A percentile compares a stretch with the other conserved stretches of the same genome.
These are phyloP conservation scores for Suhomyces panamericanus DNA, from an alignment of 1,139 yeast species.

Conservation along the genomic window DNA sequence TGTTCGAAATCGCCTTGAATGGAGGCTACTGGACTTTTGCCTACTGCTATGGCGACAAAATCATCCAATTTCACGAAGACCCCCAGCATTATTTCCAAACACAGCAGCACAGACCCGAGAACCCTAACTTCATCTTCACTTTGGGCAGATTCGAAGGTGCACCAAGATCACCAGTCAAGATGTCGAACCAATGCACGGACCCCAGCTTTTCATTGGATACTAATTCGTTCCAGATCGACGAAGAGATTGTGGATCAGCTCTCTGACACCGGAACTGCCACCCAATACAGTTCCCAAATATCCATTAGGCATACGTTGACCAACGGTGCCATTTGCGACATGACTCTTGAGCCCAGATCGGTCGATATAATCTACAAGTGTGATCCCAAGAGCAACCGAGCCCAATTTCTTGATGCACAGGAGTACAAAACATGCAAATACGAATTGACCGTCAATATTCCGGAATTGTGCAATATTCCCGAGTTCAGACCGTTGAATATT, in stretches of 20 bases:
- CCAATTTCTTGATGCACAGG: slow-evolving; percentile 49
- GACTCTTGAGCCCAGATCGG: slow-evolving; percentile 59
- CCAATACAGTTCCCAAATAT: slow-evolving; percentile 23
- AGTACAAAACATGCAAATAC: slow-evolving; percentile 73
- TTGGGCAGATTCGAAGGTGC: slow-evolving; percentile 46
- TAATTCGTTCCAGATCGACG: slow-evolving; percentile 24
- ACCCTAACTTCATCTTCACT: slow-evolving; percentile 41
- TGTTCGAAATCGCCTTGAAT: slow-evolving; percentile 36
- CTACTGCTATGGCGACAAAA: slow-evolving; percentile 53
- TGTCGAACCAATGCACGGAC: slow-evolving; percentile 27
- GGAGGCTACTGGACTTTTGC: slow-evolving; percentile 68
- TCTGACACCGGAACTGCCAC: slow-evolving; percentile 13
- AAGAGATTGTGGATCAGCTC: slow-evolving; percentile 22
- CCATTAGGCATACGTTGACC: slow-evolving; percentile 52
- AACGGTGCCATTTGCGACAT: slow-evolving; percentile 75
- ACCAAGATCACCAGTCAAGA: slow-evolving; percentile 19
- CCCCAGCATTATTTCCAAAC: slow-evolving; percentile 25
- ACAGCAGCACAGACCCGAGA: slow-evolving; percentile 33
- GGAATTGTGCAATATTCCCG: slow-evolving; percentile 53
- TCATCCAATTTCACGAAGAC: slow-evolving; percentile 59
- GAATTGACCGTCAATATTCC: slow-evolving; percentile 60
- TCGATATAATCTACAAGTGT: slow-evolving; percentile 70
- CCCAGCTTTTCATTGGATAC: slow-evolving; percentile 11
- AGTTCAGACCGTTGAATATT: slow-evolving; percentile 43
- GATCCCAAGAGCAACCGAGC: slow-evolving; percentile 34